Conservation (phyloP, 352 stramenopile species). For the Sclerospora graminicola region DNA sequence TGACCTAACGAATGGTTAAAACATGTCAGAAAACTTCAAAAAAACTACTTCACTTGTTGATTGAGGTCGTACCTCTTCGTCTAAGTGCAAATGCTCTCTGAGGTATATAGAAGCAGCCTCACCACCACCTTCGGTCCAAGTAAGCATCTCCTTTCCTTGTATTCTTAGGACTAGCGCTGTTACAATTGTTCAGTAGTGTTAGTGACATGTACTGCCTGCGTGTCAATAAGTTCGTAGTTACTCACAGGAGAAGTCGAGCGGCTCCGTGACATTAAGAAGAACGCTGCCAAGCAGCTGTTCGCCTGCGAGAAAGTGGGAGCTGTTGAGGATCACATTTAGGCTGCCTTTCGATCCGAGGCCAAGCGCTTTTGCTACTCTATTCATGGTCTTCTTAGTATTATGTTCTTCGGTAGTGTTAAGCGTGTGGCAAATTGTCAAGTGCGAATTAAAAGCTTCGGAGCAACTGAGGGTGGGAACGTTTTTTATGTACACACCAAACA, state of each 20-base stretch:
- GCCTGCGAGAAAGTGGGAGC: slow-evolving; percentile 17
- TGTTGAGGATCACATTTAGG: slow-evolving; percentile 16
- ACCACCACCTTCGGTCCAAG: slow-evolving; percentile 25
- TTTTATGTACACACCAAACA: no score
- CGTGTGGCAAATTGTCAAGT: slow-evolving; percentile 17
- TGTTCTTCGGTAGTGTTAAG: not conserved
- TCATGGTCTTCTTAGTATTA: slow-evolving; percentile 8
- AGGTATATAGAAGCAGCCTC: slow-evolving; percentile 19
- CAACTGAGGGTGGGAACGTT: slow-evolving; percentile 5
- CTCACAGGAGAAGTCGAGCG: slow-evolving; percentile 24
- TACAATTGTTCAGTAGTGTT: not conserved
- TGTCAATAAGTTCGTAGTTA: not conserved
- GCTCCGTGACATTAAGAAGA: slow-evolving; percentile 16
- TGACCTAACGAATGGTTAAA: slow-evolving; percentile 13
- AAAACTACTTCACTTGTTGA: no score
- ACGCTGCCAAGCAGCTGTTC: slow-evolving; percentile 21
- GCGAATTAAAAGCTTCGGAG: no score
- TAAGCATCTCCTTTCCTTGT: slow-evolving; percentile 20
- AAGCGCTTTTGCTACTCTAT: slow-evolving; percentile 21
- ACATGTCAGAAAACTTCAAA: not conserved
- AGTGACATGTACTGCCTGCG: not conserved
- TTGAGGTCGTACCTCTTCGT: slow-evolving; percentile 15
- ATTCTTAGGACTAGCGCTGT: slow-evolving; percentile 20
- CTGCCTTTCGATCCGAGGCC: slow-evolving; percentile 20
- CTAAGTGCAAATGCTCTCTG: slow-evolving; percentile 16